Conservation (phyloP, 2,329 filamentous ascomycete genomes). For the Fusarium liriodendri region DNA sequence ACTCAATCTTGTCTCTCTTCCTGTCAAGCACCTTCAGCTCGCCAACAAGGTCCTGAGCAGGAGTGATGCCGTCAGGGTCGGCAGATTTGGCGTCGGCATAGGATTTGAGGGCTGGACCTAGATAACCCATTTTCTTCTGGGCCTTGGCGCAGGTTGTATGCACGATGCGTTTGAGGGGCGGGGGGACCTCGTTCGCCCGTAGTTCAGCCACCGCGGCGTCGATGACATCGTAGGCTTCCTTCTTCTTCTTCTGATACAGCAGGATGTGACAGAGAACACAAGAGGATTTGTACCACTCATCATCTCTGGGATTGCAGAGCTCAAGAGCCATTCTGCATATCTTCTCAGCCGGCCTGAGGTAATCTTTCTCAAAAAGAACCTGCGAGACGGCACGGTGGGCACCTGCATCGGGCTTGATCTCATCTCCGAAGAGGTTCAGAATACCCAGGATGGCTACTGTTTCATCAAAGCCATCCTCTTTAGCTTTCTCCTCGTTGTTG, state of each 20-base stretch:
- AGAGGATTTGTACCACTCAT: background rate
- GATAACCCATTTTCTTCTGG: background rate
- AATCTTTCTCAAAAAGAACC: background rate
- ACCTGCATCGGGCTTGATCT: constrained; percentile 17
- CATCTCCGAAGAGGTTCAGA: constrained; percentile 33
- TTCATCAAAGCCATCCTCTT: background rate
- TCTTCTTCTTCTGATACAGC: background rate
- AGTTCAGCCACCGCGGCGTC: background rate
- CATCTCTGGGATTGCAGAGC: background rate
- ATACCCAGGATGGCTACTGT: constrained; percentile 29
- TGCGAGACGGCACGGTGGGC: constrained; percentile 9
- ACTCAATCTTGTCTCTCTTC: background rate
- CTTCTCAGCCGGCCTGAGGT: background rate
- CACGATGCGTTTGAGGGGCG: background rate
- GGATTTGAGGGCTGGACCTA: background rate
- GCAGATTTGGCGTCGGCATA: background rate
- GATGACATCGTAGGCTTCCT: background rate
- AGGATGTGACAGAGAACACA: background rate
- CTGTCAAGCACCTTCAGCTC: background rate
- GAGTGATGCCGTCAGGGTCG: background rate
- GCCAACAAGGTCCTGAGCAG: background rate
- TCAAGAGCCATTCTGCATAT: background rate
- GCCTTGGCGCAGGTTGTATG: background rate
- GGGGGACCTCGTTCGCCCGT: rapidly evolving
- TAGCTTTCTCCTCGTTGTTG: background rate